Evolutionary conservation across 495 filamentous ascomycete species (phyloP), one percentile per base, ranked within the genome.

Genomic region (Tuber magnatum): DNA sequence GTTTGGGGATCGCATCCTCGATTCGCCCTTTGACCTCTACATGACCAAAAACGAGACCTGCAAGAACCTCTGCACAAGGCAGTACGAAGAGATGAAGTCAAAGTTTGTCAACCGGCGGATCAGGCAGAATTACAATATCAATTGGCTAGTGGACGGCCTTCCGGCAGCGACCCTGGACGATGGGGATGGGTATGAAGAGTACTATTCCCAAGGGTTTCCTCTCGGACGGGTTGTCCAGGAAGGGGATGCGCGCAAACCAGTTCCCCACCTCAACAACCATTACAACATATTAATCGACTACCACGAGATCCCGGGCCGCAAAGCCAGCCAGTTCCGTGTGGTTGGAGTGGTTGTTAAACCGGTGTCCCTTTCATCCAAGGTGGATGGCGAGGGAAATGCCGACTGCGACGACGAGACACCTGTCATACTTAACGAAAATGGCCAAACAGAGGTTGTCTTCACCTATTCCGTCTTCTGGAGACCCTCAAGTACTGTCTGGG

Each of bases 261-360:
- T 74, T 44, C 40, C 80, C 12, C 77, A 87, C 38, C 87, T 98
- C 78, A 91, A 98, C 86, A 98, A 97, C 82, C 95, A 99, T 84
- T 97, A 93, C 83, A 90, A 97, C 78, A 97, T 99, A 78, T 74
- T 90, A n/a, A 89, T 99, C 82, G 94, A 99, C 74, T 98, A 94
- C 80, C 96, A 99, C 83, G 87, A 91, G 74, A 89, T 92, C 35
- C 83, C 84, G 1, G 83, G 83, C 61, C 83, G 87, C n/a, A 86
- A 87, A 74, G 82, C 84, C 48, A 78, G 89, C 42, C 86, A 93
- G 83, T 92, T 90, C 74, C 89, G 95, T 16, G 93, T 99, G 0
- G 95, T 99, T 28, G 96, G 95, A 18, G 93, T 97, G 40, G 86
- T 92, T 38, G 96, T 97, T 22, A 87, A 94, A 78, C 94, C 95